Evolutionary conservation across 345 rosid genomes (phyloP).

Genomic region (Populus nigra): DNA sequence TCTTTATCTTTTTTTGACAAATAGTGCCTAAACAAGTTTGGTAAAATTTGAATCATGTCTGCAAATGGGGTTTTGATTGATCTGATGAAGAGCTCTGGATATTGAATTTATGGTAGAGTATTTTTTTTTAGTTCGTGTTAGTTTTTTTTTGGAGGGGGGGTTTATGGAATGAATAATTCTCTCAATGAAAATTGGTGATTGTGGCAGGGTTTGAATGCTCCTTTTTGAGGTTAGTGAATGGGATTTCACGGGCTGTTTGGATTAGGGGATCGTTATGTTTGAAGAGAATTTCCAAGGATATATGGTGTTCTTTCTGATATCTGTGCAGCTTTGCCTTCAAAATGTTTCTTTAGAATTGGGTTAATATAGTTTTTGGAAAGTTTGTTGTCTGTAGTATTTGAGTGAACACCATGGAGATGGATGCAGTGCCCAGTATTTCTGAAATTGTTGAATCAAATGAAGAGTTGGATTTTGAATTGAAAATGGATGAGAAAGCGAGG

Average conservation of each 20-base stretch:
- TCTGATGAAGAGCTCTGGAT: neutral
- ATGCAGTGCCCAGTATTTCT: constrained; percentile 32
- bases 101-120: neutral
- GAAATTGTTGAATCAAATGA: constrained; percentile 62
- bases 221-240: constrained; percentile 21
- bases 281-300: constrained; percentile 18
- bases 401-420: constrained; percentile 34
- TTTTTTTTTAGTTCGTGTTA: neutral
- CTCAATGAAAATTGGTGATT: neutral
- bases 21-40: neutral
- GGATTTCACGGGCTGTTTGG: constrained; percentile 13
- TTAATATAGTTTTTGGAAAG: constrained; percentile 21
- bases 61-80: neutral
- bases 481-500: constrained; percentile 28
- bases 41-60: neutral
- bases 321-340: constrained; percentile 13
- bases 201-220: constrained; percentile 38
- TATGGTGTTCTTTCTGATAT: constrained; percentile 17
- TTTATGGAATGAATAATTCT: constrained; percentile 1
- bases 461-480: constrained; percentile 26
- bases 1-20: neutral
- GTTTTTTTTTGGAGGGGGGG: neutral
- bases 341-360: constrained; percentile 40
- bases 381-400: constrained; percentile 10
- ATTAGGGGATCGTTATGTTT: constrained; percentile 32